A percentile compares a stretch with the other conserved stretches of the same genome.
Conservation (phyloP, 2,329 filamentous ascomycete species). For the Verticillium nonalfalfae region DNA sequence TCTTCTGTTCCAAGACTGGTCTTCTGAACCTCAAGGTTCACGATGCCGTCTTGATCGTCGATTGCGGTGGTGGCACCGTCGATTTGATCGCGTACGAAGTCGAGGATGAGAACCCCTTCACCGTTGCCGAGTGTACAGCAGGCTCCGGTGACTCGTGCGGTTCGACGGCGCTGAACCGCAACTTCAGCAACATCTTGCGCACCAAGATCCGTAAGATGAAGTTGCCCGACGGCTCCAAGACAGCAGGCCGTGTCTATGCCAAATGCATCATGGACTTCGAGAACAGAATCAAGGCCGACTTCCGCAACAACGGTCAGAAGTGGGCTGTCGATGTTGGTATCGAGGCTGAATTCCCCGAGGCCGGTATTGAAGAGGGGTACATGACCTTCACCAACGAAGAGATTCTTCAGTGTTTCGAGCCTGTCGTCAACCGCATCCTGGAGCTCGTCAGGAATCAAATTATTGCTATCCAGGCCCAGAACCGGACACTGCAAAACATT, state of each 20-base stretch:
- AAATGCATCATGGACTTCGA: slow-evolving; percentile 99
- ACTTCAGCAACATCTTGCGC: slow-evolving; percentile 95
- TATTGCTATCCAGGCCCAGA: slow-evolving; percentile 97
- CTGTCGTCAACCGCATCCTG: slow-evolving; percentile 92
- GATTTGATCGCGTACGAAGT: slow-evolving; percentile 99
- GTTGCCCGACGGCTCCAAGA: slow-evolving; percentile 91
- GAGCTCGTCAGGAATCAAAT: slow-evolving; percentile 97
- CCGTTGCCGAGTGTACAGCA: slow-evolving; percentile 92
- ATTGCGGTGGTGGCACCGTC: slow-evolving; percentile 96
- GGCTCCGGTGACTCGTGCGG: slow-evolving; percentile 97
- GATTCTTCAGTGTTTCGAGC: slow-evolving; percentile 97
- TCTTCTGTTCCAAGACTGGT: slow-evolving; percentile 97
- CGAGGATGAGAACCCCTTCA: slow-evolving; percentile 95
- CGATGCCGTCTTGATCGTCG: slow-evolving; percentile 95
- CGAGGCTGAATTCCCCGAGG: slow-evolving; percentile 95
- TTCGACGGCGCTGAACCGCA: slow-evolving; percentile 95
- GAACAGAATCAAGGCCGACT: slow-evolving; percentile 98
- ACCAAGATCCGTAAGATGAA: slow-evolving; percentile 99
- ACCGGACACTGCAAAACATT: slow-evolving; percentile 89
- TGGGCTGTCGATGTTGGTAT: slow-evolving; percentile 99
- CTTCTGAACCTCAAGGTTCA: slow-evolving; percentile 96
- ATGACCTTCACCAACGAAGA: slow-evolving; percentile 99
- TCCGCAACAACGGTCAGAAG: slow-evolving; percentile 98
- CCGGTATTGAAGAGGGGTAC: slow-evolving; percentile 96
- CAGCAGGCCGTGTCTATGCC: slow-evolving; percentile 94